Base-by-base conservation (phyloP, 805 yeast species). In the Saturnispora bothae region DNA sequence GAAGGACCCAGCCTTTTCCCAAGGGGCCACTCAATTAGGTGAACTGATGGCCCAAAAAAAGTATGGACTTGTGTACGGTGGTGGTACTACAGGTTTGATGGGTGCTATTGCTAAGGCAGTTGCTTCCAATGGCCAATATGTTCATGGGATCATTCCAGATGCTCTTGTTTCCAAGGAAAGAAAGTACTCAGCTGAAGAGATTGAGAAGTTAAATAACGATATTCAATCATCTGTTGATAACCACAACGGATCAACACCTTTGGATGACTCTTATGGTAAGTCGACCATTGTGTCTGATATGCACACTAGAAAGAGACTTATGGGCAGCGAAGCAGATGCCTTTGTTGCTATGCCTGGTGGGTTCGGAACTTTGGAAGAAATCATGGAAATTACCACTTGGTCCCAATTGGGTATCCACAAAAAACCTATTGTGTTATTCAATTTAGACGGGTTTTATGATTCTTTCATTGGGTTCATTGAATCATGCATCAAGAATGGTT, bases 341-440 rank as follows among this genome's bases (percentile, higher is more conserved):
- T 85, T 85, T 58, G 73, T 85, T 32, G 94, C 95, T 0, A 68
- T 85, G 63, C 95, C 95, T 12, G 95, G 95, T 45, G 95, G 95
- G 3, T 84, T 76, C 55, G 95, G 95, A 36, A 84, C 94, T 6
- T 61, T 83, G 53, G 95, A 85, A 59, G 95, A 85, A 61, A 66
- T 85, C 44, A 77, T 84, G 78, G 95, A 85, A 63, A 80, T 83
- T 39, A 80, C 81, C 42, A 85, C 95, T 4, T 85, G 95, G 95
- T 75, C 77, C 35, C 95, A 85, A 64, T 67, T 85, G 50, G 92
- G 88, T 25, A 84, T 85, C 47, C 95, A 85, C 58, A 63, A 67
- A 44, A 80, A 80, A 57, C 95, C 95, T 21, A 75, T 85, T 50
- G 78, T 85, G 13, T 53, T 85, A 30, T 77, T 76, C 61, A 85